Evolutionary conservation across 1,139 yeast genomes (phyloP), one percentile per base, ranked within the genome.

Genomic region (Trichomonascaceae sp.): DNA sequence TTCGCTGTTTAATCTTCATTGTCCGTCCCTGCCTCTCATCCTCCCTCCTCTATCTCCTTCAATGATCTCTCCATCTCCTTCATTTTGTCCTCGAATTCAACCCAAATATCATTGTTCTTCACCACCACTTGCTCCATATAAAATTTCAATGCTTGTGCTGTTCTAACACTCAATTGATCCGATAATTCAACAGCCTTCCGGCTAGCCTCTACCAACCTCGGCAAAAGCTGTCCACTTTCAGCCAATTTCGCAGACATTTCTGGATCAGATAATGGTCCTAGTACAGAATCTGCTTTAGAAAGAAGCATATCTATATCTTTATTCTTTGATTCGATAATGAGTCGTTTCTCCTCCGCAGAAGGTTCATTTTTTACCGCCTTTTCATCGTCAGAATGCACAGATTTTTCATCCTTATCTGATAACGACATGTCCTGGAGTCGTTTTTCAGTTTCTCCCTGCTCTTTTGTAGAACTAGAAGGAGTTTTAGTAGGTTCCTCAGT

Each of bases 151-250:
- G 55, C 53, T 38, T 61, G 62, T 2, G 63, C 62, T 9, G 60
- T 56, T 27, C 63, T 50, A 15, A 60, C 53, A 20, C 58, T 56
- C 24, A 61, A 54, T 39, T 54, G 59, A 19, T 61, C 62, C 9
- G 57, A 52, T 6, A 50, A 38, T 13, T 47, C 48, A 10, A 47
- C 47, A 18, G 56, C 43, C 9, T 51, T 45, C 36, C 55, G 53
- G 15, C 60, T 41, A 18, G 53, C 47, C 39, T 43, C 47, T 15
- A 54, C 49, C 17, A 52, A 51, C 6, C 47, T 22, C 4, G 51
- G 57, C 3, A 56, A 38, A 39, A 50, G 49, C n/a, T 52, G 48
- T 17, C 51, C 53, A 19, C 48, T 46, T 13, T 17, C 46, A 30
- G 53, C 51, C 41, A 45, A n/a, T 8, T 36, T 41, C 20, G 50